Evolutionary conservation across 306 rosid genomes (phyloP).

Genomic region (Datisca glomerata): DNA sequence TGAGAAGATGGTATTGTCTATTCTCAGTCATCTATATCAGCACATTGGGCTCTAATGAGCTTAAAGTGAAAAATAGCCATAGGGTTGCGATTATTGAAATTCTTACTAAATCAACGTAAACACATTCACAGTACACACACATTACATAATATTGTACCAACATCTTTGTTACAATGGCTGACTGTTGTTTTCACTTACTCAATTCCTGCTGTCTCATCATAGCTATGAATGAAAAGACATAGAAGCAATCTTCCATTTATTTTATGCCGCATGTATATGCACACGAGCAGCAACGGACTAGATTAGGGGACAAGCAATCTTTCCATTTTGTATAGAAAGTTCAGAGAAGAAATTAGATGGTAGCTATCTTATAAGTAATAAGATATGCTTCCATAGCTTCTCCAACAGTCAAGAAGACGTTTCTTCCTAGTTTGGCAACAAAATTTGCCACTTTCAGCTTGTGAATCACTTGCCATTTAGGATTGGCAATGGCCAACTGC

Average conservation of each 20-base stretch:
- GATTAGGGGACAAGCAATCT: slow-evolving; percentile 15
- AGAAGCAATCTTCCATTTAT: not conserved
- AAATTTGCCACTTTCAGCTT: slow-evolving; percentile 60
- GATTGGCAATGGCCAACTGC: slow-evolving; percentile 62
- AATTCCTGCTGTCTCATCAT: not conserved
- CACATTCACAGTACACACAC: no score
- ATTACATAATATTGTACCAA: no score
- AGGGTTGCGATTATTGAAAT: no score
- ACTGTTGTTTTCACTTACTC: no score
- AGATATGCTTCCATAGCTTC: slow-evolving; percentile 54
- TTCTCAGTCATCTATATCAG: no score
- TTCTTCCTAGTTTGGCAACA: slow-evolving; percentile 39
- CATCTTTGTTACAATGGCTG: no score
- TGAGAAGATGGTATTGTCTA: no score
- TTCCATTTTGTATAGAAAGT: no score
- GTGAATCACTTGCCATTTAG: slow-evolving; percentile 83
- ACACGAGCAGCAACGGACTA: not conserved
- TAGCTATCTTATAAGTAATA: slow-evolving; percentile 1
- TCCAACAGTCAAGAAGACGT: slow-evolving; percentile 58
- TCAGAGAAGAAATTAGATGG: not conserved
- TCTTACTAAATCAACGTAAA: no score
- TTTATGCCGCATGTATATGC: not conserved
- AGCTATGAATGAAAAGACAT: not conserved
- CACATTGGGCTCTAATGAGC: no score
- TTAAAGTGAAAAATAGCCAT: no score